These are phyloP conservation scores for Aspergillus fumigatiaffinis DNA, from an alignment of 2,329 filamentous ascomycete species.

Conservation along the genomic window DNA sequence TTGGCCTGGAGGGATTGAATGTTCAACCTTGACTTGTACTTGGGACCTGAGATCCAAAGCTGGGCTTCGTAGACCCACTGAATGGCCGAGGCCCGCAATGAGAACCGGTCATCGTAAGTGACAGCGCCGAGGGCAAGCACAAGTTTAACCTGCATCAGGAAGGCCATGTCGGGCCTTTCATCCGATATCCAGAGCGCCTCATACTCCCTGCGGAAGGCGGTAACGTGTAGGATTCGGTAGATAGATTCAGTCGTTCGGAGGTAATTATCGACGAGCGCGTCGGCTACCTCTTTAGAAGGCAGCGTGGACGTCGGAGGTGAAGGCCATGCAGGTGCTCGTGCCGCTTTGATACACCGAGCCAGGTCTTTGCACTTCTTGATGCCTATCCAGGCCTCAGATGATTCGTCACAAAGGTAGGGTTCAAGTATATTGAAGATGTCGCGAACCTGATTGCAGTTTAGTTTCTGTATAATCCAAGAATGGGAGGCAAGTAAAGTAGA, in stretches of 20 bases:
- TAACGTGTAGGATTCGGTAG: constrained; percentile 55
- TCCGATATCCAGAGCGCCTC: constrained; percentile 47
- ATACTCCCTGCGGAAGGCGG: constrained; percentile 54
- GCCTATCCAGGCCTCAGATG: constrained; percentile 30
- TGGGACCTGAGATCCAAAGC: constrained; percentile 51
- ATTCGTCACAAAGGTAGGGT: constrained; percentile 31
- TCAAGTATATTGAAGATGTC: constrained; percentile 45
- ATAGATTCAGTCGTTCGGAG: constrained; percentile 54
- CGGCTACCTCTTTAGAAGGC: constrained; percentile 42
- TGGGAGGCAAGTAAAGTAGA: no score
- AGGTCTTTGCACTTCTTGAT: constrained; percentile 53
- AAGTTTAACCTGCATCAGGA: constrained; percentile 56
- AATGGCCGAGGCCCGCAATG: constrained; percentile 46
- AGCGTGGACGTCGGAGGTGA: constrained; percentile 40
- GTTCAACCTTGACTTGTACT: constrained; percentile 50
- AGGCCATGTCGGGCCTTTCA: constrained; percentile 35
- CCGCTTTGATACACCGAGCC: constrained; percentile 50
- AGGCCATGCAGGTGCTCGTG: constrained; percentile 49
- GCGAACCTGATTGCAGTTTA: constrained; percentile 10
- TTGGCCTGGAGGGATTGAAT: constrained; percentile 50
- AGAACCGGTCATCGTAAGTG: constrained; percentile 49
- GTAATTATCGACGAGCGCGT: constrained; percentile 51
- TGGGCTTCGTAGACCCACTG: constrained; percentile 58
- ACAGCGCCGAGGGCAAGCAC: constrained; percentile 55
- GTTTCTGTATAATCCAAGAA: background rate